Evolutionary conservation across 2,329 filamentous ascomycete species (phyloP), one percentile per base, ranked within the genome.

Genomic region (Pseudogymnoascus sp.): DNA sequence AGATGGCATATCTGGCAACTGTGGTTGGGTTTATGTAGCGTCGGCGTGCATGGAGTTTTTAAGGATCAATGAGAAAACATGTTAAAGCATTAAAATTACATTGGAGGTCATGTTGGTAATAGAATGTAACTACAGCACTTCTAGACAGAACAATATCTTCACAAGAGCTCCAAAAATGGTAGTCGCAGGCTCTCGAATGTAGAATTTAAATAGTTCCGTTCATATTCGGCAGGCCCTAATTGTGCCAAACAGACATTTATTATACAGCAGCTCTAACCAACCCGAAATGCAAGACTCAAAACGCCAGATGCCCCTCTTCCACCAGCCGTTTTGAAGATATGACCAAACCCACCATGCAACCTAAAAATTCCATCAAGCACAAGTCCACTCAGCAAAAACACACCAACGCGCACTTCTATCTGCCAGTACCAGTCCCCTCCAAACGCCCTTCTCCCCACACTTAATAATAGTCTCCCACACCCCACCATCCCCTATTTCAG

Each of bases 391-490:
- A 0, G 89, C 89, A 78, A 94, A 94, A n/a, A 95, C 90, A 70
- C 90, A 94, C 90, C 90, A 95, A 67, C 90, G 80, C 47, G 90
- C 90, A 63, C 87, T 92, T 60, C 90, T 81, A 75, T 95, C 90
- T 6, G 90, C 90, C 61, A 94, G 78, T 43, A 95, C 90, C 63
- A 95, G 74, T 1, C 89, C 90, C 65, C 90, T 81, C 90, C 90
- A 95, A 14, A 86, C 82, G 2, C 90, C 90, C 64, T 83, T 81
- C 75, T 95, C 90, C 0, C 88, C 89, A 74, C 90, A 91, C 76
- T 95, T 95, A 76, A 95, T 92, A 57, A 93, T 91, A 6, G 90
- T 94, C 77, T 94, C 90, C 90, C 90, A 95, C 4, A 84, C 86
- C 39, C 86, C 89, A 16, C 88, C 89, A 66, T 91, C 85, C 39